These are phyloP conservation scores for Rhizophora mangle DNA, from an alignment of 345 rosid species.

Conservation along the genomic window DNA sequence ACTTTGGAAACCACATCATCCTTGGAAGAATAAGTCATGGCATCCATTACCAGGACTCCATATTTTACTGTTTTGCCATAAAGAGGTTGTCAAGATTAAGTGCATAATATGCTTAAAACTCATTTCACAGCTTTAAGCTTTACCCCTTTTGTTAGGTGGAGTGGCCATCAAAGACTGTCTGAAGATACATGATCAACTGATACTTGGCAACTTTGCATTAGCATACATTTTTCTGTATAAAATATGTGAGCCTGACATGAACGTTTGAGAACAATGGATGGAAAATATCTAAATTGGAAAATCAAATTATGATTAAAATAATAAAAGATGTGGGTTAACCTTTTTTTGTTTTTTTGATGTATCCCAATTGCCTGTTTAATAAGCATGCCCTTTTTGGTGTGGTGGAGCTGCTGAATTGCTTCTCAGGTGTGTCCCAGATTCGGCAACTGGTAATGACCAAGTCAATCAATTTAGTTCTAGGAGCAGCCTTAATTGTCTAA, in stretches of 20 bases:
- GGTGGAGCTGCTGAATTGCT: background rate
- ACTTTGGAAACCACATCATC: slow-evolving; percentile 7
- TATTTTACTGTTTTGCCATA: background rate
- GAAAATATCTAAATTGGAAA: background rate
- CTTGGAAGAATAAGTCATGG: background rate
- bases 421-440: background rate
- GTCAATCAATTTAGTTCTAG: background rate
- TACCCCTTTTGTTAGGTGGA: background rate
- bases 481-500: background rate
- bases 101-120: background rate
- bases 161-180: background rate
- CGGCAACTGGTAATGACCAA: background rate
- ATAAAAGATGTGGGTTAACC: background rate
- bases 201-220: background rate
- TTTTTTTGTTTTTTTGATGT: background rate
- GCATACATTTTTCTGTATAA: background rate
- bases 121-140: background rate
- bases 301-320: background rate
- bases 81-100: background rate
- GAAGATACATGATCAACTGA: background rate
- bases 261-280: background rate
- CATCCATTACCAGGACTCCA: background rate
- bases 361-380: background rate
- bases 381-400: background rate
- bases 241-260: background rate